phyloP scores from a whole-genome alignment of 1,284 basidiomycete species.

The Ustilago sp. region DNA sequence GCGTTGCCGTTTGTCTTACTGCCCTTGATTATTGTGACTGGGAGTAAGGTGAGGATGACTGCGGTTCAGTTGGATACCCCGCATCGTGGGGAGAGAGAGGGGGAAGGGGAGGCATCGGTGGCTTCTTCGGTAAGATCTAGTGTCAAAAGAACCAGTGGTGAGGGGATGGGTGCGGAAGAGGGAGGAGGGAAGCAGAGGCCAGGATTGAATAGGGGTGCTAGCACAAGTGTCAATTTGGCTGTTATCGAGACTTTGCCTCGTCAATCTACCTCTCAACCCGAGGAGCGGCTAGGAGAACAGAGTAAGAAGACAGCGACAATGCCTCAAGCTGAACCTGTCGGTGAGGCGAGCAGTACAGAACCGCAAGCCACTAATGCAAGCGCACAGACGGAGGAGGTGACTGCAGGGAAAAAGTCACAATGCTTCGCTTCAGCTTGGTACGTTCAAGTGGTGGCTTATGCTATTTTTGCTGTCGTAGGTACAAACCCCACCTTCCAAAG shows the following conservation, averaged over 20 bases:
- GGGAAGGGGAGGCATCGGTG: constrained; percentile 4
- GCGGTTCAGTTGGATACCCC: constrained; percentile 20
- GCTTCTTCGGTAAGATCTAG: constrained; percentile 20
- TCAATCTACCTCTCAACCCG: not conserved
- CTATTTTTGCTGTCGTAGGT: constrained; percentile 35
- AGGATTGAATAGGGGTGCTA: not conserved
- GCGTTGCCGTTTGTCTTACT: constrained; percentile 78
- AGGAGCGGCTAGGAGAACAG: not conserved
- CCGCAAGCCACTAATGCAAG: not conserved
- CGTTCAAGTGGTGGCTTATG: constrained; percentile 31
- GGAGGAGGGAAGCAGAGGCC: not conserved
- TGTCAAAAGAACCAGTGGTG: constrained; percentile 5
- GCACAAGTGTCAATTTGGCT: constrained; percentile 15
- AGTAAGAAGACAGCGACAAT: not conserved
- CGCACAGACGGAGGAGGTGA: not conserved
- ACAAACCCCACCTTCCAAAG: not conserved
- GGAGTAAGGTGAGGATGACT: constrained; percentile 52
- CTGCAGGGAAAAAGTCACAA: constrained; percentile 7
- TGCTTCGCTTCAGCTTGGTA: constrained; percentile 48
- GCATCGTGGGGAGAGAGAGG: not conserved
- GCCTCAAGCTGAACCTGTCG: not conserved
- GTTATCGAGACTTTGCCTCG: constrained; percentile 18
- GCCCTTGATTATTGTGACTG: constrained; percentile 62
- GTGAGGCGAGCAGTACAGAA: not conserved
- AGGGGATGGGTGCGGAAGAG: not conserved